Evolutionary conservation across 2,329 filamentous ascomycete species (phyloP).

Genomic region (Verticillium alfalfae): DNA sequence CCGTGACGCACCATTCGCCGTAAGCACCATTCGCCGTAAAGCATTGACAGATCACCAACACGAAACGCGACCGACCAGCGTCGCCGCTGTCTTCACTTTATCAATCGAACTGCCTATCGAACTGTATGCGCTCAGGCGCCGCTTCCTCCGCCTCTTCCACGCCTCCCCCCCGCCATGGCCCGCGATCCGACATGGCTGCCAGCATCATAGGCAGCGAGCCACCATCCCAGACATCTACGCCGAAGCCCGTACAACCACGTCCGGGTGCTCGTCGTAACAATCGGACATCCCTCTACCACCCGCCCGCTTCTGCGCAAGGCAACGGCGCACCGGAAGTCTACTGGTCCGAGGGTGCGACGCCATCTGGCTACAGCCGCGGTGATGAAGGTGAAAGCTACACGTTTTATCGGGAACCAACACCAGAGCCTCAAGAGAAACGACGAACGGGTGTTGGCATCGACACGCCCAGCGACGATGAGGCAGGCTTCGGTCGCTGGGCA

Average conservation of each 20-base stretch:
- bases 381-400: slow-evolving; percentile 20
- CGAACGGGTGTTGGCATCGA: slow-evolving; percentile 5
- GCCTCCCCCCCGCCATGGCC: not conserved
- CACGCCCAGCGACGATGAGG: slow-evolving; percentile 4
- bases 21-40: not conserved
- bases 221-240: not conserved
- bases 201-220: not conserved
- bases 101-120: not conserved
- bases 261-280: not conserved
- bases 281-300: slow-evolving; percentile 1
- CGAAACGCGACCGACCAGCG: not conserved
- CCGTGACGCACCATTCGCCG: not conserved
- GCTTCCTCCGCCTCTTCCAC: not conserved
- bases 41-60: not conserved
- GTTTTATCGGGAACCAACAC: slow-evolving; percentile 34
- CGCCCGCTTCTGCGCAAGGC: not conserved
- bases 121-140: not conserved
- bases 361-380: slow-evolving; percentile 6
- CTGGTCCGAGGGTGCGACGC: slow-evolving; percentile 1
- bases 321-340: not conserved
- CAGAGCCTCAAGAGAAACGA: slow-evolving; percentile 17
- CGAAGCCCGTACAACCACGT: not conserved
- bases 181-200: not conserved
- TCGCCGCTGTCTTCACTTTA: not conserved
- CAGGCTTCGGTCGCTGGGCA: slow-evolving; percentile 2